phyloP scores from a whole-genome alignment of 2,329 filamentous ascomycete genomes.

The Trichoderma citrinoviride region DNA sequence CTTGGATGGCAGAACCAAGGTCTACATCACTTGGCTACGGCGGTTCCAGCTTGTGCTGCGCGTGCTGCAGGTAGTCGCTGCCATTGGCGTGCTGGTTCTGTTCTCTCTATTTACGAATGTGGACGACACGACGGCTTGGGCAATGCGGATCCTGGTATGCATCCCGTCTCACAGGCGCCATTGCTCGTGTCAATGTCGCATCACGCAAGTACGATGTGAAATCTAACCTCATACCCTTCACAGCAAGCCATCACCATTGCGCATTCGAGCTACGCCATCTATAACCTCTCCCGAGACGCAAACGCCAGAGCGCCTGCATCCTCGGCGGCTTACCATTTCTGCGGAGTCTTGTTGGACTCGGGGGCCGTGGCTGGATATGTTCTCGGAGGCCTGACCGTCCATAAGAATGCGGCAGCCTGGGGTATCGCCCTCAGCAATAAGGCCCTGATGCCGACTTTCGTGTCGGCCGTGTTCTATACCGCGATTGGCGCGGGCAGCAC shows the following conservation, averaged over 20 bases:
- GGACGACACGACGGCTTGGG: conserved; percentile 64
- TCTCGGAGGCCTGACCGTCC: conserved; percentile 50
- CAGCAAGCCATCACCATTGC: conserved; percentile 74
- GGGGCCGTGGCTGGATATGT: conserved; percentile 54
- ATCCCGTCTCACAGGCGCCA: background rate
- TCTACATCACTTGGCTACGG: conserved; percentile 66
- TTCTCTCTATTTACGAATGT: conserved; percentile 74
- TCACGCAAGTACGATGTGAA: background rate
- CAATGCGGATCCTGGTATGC: conserved; percentile 70
- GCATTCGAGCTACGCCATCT: conserved; percentile 74
- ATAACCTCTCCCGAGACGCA: conserved; percentile 71
- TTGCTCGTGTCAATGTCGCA: background rate
- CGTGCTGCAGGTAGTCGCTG: conserved; percentile 63
- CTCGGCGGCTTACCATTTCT: conserved; percentile 85
- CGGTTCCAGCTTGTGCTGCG: conserved; percentile 68
- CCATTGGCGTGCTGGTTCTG: conserved; percentile 68
- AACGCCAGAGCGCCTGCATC: conserved; percentile 72
- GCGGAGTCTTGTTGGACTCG: conserved; percentile 70
- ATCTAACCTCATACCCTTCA: conserved; percentile 14
- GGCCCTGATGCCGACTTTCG: conserved; percentile 56
- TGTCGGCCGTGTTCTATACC: conserved; percentile 66
- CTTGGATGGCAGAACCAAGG: conserved; percentile 69
- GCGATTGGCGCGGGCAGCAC: conserved; percentile 63
- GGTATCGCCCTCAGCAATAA: conserved; percentile 62
- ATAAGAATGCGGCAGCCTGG: conserved; percentile 56